These are phyloP conservation scores for Mortierella sp. DNA, from an alignment of 371 early-diverging fungal genomes.

Conservation along the genomic window DNA sequence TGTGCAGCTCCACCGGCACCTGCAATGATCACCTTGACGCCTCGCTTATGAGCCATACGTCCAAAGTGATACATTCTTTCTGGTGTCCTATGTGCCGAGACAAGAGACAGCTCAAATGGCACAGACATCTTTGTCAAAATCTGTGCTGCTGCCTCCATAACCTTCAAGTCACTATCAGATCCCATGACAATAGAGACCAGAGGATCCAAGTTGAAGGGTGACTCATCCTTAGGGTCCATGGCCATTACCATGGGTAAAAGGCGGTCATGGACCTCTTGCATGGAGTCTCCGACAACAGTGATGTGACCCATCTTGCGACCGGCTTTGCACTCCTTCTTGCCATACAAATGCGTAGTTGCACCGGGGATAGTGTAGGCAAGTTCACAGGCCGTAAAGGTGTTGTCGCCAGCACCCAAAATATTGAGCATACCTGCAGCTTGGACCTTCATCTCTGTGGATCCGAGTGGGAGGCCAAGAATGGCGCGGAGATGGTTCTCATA, in stretches of 20 bases:
- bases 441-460: slow-evolving; percentile 90
- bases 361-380: slow-evolving; percentile 83
- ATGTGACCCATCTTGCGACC: slow-evolving; percentile 99
- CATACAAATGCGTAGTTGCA: slow-evolving; percentile 93
- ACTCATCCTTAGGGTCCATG: slow-evolving; percentile 67
- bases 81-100: slow-evolving; percentile 93
- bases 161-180: slow-evolving; percentile 95
- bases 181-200: slow-evolving; percentile 95
- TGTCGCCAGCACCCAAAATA: slow-evolving; percentile 81
- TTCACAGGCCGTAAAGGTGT: slow-evolving; percentile 75
- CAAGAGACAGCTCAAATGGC: slow-evolving; percentile 6
- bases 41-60: slow-evolving; percentile 86
- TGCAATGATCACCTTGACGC: slow-evolving; percentile 95
- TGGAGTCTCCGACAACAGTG: slow-evolving; percentile 89
- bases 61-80: slow-evolving; percentile 94
- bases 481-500: slow-evolving; percentile 98
- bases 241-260: slow-evolving; percentile 71
- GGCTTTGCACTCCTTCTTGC: slow-evolving; percentile 86
- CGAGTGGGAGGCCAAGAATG: slow-evolving; percentile 92
- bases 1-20: slow-evolving; percentile 99
- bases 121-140: slow-evolving; percentile 77
- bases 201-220: slow-evolving; percentile 71
- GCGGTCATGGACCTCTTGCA: slow-evolving; percentile 76
- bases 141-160: slow-evolving; percentile 90
- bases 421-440: slow-evolving; percentile 95